These are phyloP conservation scores for Podospora appendiculata DNA, from an alignment of 495 filamentous ascomycete genomes.

Conservation along the genomic window DNA sequence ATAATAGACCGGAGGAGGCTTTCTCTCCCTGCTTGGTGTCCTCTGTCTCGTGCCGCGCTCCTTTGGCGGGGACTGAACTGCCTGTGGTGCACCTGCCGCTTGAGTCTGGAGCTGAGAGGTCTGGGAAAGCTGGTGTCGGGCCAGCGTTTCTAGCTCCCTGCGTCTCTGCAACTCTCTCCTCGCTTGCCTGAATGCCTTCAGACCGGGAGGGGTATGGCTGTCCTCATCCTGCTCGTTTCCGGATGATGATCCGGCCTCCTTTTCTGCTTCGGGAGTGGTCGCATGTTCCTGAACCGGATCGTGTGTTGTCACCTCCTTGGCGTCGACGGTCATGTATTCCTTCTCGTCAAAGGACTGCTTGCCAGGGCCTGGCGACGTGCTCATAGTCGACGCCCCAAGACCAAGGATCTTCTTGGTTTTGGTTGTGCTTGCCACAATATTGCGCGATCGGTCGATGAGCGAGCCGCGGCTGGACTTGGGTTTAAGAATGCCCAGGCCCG, in stretches of 20 bases:
- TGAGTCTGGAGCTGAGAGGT: conserved; percentile 12
- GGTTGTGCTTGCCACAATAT: conserved; percentile 30
- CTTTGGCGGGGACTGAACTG: conserved; percentile 18
- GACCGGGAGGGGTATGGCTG: conserved; percentile 29
- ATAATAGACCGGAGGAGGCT: conserved; percentile 34
- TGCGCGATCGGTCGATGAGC: conserved; percentile 38
- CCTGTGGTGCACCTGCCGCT: conserved; percentile 11
- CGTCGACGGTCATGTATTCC: conserved; percentile 15
- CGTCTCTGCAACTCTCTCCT: conserved; percentile 43
- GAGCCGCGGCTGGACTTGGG: conserved; percentile 59
- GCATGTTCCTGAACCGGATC: conserved; percentile 36
- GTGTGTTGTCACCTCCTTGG: conserved; percentile 27
- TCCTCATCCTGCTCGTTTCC: conserved; percentile 16
- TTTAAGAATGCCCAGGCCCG: conserved; percentile 61
- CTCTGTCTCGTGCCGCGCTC: conserved; percentile 25
- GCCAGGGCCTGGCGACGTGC: conserved; percentile 42
- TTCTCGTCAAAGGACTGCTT: conserved; percentile 25
- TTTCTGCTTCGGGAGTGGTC: conserved; percentile 6
- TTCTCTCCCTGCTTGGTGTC: conserved; percentile 38
- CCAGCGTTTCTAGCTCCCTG: conserved; percentile 38
- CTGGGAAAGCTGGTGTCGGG: conserved; percentile 21
- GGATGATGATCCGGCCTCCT: conserved; percentile 10
- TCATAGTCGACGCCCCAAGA: conserved; percentile 44
- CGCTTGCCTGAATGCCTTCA: conserved; percentile 44
- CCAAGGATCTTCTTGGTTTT: conserved; percentile 72